Percentiles rank a stretch among this genome's conserved stretches.
Conservation (phyloP, 2,329 filamentous ascomycete genomes). For the Colletotrichum sp. region DNA sequence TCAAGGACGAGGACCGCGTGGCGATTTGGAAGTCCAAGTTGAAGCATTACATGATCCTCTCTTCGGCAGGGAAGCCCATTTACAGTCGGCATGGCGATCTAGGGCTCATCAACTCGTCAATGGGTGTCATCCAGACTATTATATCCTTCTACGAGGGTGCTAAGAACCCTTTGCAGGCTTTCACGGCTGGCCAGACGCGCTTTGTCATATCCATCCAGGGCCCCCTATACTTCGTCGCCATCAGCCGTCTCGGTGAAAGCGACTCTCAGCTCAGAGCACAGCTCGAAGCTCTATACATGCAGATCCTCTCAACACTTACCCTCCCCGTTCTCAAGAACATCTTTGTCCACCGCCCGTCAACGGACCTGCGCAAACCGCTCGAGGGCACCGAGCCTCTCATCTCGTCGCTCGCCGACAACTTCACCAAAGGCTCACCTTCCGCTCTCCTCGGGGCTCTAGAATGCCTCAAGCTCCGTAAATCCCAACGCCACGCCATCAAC, state of each 20-base stretch:
- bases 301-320: conserved; percentile 94
- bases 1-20: conserved; percentile 64
- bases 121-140: conserved; percentile 95
- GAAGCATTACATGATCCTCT: conserved; percentile 97
- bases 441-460: conserved; percentile 89
- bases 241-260: conserved; percentile 91
- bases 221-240: conserved; percentile 90
- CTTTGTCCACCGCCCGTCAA: conserved; percentile 90
- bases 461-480: conserved; percentile 89
- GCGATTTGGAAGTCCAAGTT: conserved; percentile 86
- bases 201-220: conserved; percentile 88
- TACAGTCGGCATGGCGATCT: conserved; percentile 95
- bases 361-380: conserved; percentile 86
- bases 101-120: conserved; percentile 87
- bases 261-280: conserved; percentile 86
- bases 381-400: conserved; percentile 91
- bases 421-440: conserved; percentile 90
- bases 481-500: conserved; percentile 85
- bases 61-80: conserved; percentile 94
- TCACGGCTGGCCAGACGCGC: conserved; percentile 83
- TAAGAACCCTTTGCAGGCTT: conserved; percentile 78
- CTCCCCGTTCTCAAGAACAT: conserved; percentile 85
- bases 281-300: conserved; percentile 95
- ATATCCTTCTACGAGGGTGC: conserved; percentile 93
- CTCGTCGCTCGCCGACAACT: conserved; percentile 91